Percentiles rank a stretch among this genome's conserved stretches.
phyloP scores from a whole-genome alignment of 306 rosid species.

The Macrotyloma uniflorum region DNA sequence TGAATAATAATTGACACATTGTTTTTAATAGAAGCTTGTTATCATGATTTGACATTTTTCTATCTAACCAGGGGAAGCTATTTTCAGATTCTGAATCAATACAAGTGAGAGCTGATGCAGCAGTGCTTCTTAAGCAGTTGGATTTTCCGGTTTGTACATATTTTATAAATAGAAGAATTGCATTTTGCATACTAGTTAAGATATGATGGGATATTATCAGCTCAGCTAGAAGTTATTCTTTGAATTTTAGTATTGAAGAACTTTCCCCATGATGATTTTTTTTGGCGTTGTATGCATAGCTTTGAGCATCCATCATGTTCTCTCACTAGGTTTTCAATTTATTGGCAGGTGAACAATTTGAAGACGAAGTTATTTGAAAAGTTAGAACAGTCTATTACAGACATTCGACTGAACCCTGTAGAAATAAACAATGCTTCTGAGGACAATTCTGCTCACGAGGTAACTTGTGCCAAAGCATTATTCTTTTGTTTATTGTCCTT shows the following conservation, averaged over 20 bases:
- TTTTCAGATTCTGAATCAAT: conserved; percentile 92
- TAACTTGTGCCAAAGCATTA: conserved; percentile 42
- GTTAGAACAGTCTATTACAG: conserved; percentile 74
- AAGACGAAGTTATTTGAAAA: conserved; percentile 80
- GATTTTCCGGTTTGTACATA: conserved; percentile 76
- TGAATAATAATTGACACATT: neutral
- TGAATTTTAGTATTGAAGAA: conserved; percentile 28
- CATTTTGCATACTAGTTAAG: conserved; percentile 15
- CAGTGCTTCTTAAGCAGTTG: conserved; percentile 92
- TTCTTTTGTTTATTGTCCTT: conserved; percentile 26
- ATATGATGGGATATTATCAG: conserved; percentile 12
- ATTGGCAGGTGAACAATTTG: conserved; percentile 80
- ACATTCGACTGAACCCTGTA: conserved; percentile 66
- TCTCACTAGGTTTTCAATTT: conserved; percentile 40
- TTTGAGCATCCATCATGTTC: neutral
- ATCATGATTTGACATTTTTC: conserved; percentile 39
- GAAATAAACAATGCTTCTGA: conserved; percentile 54
- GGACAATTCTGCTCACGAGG: conserved; percentile 69
- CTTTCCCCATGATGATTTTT: neutral
- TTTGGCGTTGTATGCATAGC: conserved; percentile 3
- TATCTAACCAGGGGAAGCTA: conserved; percentile 73
- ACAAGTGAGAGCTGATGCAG: conserved; percentile 95
- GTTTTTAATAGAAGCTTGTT: conserved; percentile 4
- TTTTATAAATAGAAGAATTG: neutral
- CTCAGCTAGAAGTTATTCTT: conserved; percentile 17